phyloP scores from a whole-genome alignment of 495 filamentous ascomycete species.

The Viridothelium virens region DNA sequence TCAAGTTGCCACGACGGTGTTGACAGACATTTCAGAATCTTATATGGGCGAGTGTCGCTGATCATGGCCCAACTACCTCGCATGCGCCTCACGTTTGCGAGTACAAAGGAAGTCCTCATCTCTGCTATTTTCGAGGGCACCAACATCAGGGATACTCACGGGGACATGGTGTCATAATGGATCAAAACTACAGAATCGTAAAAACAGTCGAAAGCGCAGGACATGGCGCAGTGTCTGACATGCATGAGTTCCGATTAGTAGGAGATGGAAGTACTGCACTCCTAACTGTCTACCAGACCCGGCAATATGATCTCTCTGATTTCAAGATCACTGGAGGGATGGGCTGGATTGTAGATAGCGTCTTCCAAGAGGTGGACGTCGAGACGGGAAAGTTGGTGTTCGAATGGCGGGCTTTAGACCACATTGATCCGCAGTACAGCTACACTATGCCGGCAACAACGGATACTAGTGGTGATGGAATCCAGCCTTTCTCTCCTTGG shows the following conservation, averaged over 20 bases:
- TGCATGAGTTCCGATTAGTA: slow-evolving; percentile 24
- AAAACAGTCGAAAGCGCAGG: slow-evolving; percentile 30
- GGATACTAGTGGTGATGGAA: slow-evolving; percentile 42
- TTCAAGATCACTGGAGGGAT: slow-evolving; percentile 39
- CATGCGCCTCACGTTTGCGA: slow-evolving; percentile 30
- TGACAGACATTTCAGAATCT: slow-evolving; percentile 18
- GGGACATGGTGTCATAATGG: slow-evolving; percentile 49
- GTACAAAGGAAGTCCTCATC: slow-evolving; percentile 41
- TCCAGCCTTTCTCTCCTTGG: slow-evolving; percentile 44
- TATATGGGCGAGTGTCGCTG: slow-evolving; percentile 27
- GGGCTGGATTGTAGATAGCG: slow-evolving; percentile 46
- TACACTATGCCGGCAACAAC: slow-evolving; percentile 42
- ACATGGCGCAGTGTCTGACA: slow-evolving; percentile 21
- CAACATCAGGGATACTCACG: slow-evolving; percentile 48
- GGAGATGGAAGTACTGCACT: slow-evolving; percentile 22
- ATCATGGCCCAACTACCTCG: slow-evolving; percentile 25
- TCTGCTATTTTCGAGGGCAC: slow-evolving; percentile 49
- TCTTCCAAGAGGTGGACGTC: slow-evolving; percentile 47
- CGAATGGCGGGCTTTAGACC: slow-evolving; percentile 47
- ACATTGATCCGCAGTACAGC: slow-evolving; percentile 42
- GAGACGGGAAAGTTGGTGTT: slow-evolving; percentile 45
- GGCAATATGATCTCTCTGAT: slow-evolving; percentile 40
- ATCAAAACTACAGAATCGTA: slow-evolving; percentile 45
- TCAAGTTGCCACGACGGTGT: neutral
- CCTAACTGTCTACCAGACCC: slow-evolving; percentile 22